phyloP scores from a whole-genome alignment of 2,329 filamentous ascomycete genomes.

The Fusarium ramigenum region DNA sequence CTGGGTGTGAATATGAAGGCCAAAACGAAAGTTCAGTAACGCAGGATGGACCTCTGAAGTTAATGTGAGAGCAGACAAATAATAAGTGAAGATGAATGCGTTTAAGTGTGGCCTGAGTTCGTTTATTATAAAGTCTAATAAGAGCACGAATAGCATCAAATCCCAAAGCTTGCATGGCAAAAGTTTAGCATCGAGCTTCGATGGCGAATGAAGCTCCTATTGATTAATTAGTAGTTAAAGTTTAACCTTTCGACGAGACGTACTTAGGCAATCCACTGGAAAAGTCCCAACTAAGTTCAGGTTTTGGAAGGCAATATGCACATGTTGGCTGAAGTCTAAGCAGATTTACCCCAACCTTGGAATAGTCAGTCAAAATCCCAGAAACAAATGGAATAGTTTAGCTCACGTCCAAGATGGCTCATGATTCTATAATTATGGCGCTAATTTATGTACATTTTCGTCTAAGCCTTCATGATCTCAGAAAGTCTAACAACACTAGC shows the following conservation, averaged over 20 bases:
- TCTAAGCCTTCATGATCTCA: constrained; percentile 39
- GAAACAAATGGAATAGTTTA: fast-evolving
- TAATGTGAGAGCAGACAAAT: not conserved
- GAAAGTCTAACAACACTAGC: constrained; percentile 48
- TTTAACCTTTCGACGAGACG: fast-evolving
- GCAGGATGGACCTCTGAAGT: not conserved
- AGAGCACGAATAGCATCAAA: no score
- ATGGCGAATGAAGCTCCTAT: not conserved
- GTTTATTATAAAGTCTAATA: not conserved
- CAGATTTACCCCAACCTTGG: no score
- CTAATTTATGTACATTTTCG: not conserved
- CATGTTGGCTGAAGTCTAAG: not conserved
- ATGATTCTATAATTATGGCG: no score
- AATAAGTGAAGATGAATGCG: fast-evolving
- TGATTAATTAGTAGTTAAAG: not conserved
- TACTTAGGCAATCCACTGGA: not conserved
- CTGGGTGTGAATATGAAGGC: not conserved
- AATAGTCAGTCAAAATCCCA: no score
- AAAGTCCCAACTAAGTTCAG: not conserved
- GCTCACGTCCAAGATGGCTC: no score
- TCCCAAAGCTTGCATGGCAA: fast-evolving
- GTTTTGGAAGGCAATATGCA: not conserved
- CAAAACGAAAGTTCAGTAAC: fast-evolving
- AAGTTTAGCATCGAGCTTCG: not conserved
- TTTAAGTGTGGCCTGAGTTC: not conserved